Base-by-base conservation (phyloP, 2,329 filamentous ascomycete species). In the Colletotrichum cereale region DNA sequence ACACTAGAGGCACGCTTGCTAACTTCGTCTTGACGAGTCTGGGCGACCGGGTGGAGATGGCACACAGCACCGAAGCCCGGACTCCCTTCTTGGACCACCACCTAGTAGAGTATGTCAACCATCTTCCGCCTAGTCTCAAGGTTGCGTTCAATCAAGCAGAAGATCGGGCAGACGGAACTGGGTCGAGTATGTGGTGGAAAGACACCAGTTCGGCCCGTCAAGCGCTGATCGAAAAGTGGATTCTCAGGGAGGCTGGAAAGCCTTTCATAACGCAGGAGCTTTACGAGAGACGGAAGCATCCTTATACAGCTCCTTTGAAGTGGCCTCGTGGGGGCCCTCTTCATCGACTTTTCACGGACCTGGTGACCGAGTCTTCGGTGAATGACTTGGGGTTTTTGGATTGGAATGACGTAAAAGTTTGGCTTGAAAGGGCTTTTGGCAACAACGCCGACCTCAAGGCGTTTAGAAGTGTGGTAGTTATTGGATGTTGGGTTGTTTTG, bases 211-310 rank as follows among this genome's bases (percentile, higher is more conserved):
- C 70, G 24, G 67, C 57, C 11, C 58, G 75, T 16, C 74, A 75
- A 7, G 68, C 74, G 0, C 79, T 85, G 47, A 75, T 75, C 2
- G 85, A 88, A 75, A 87, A 88, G 72, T 86, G 84, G 80, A 82
- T 88, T 55, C 79, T 88, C 1, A 83, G 84, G 4, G 84, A 89
- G 73, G 86, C 70, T 11, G 70, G 48, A 7, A 70, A 47, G 34
- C 66, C 66, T 2, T 72, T 70, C 18, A 82, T 88, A 64, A 86
- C 86, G 0, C 78, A 84, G 16, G 87, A 89, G 76, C 75, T 88
- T 3, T 88, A 87, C 74, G 76, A 80, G 26, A 78, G 84, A 10
- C 83, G 78, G 71, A 89, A 88, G 75, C 81, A 85, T 31, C 81
- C 84, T 0, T 88, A 85, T 72, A 75, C 81, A 14, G 86, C 84